Percentiles rank a stretch among this genome's conserved stretches.
phyloP scores from a whole-genome alignment of 305 asterid genomes.

The Fraxinus dipetala region DNA sequence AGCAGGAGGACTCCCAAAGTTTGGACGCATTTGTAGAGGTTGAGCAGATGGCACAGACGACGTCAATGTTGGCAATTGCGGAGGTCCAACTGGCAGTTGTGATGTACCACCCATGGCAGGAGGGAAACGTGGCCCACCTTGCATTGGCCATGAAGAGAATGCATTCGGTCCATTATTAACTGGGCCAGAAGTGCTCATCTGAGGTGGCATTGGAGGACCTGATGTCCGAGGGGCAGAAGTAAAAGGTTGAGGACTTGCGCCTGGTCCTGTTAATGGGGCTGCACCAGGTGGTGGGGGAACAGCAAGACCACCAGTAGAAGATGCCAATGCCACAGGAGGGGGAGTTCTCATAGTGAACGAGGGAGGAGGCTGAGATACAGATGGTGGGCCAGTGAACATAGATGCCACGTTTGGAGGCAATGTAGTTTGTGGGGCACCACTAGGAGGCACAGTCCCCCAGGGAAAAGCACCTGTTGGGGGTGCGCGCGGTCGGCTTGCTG shows the following conservation, averaged over 20 bases:
- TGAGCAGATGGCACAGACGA: constrained; percentile 53
- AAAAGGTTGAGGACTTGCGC: constrained; percentile 64
- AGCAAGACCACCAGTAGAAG: constrained; percentile 48
- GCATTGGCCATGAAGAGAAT: constrained; percentile 46
- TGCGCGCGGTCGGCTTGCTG: constrained; percentile 65
- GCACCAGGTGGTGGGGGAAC: constrained; percentile 37
- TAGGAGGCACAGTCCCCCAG: constrained; percentile 53
- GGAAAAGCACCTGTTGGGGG: constrained; percentile 73
- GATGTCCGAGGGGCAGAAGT: constrained; percentile 44
- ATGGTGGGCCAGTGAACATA: constrained; percentile 52
- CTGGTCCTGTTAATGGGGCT: constrained; percentile 19
- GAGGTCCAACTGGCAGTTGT: constrained; percentile 56
- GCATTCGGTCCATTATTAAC: constrained; percentile 70
- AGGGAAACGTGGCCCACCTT: constrained; percentile 61
- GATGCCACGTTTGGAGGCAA: constrained; percentile 49
- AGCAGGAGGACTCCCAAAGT: constrained; percentile 57
- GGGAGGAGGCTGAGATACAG: constrained; percentile 54
- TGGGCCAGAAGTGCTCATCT: constrained; percentile 36
- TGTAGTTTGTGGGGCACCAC: constrained; percentile 46
- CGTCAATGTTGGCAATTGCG: constrained; percentile 44
- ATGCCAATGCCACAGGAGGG: constrained; percentile 60
- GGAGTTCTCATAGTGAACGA: constrained; percentile 69
- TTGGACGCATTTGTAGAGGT: constrained; percentile 56
- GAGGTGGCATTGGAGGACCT: constrained; percentile 45
- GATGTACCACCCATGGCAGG: constrained; percentile 50